A percentile compares a stretch with the other conserved stretches of the same genome.
These are phyloP conservation scores for Actinomucor elegans DNA, from an alignment of 371 early-diverging fungal genomes.

Conservation along the genomic window DNA sequence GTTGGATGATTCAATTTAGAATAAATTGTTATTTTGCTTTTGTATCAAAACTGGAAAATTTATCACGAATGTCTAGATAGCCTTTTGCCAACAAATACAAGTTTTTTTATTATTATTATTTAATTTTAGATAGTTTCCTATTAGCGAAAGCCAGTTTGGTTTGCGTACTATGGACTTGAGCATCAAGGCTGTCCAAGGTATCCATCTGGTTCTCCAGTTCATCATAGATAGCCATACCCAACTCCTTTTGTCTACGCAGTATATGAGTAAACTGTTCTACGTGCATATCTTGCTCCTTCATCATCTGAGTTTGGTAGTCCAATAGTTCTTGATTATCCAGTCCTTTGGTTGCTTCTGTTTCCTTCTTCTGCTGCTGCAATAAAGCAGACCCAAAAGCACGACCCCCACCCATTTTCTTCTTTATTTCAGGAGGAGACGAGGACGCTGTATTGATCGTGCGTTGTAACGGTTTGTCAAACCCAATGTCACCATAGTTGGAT, in stretches of 20 bases:
- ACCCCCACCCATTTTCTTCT: conserved; percentile 19
- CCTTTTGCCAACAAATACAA: no score
- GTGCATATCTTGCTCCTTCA: conserved; percentile 80
- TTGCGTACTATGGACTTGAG: conserved; percentile 67
- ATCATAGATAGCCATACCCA: conserved; percentile 81
- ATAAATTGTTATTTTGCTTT: no score
- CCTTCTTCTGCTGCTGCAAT: conserved; percentile 45
- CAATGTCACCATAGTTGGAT: conserved; percentile 17
- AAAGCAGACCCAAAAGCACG: conserved; percentile 69
- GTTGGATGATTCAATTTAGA: no score
- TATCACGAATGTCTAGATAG: no score
- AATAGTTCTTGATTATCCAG: conserved; percentile 75
- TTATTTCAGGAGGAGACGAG: neutral
- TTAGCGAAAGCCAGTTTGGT: conserved; percentile 69
- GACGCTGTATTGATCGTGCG: neutral
- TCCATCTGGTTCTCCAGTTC: conserved; percentile 88
- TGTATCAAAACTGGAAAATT: no score
- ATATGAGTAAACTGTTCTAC: conserved; percentile 73
- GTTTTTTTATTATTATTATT: no score
- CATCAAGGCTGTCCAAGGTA: conserved; percentile 80
- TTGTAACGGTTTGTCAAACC: conserved; percentile 23
- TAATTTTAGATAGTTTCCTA: conserved; percentile 56
- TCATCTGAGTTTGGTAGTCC: conserved; percentile 69
- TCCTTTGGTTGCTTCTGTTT: conserved; percentile 74
- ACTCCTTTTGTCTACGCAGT: conserved; percentile 76